These are phyloP conservation scores for Hippophae rhamnoides DNA, from an alignment of 306 rosid genomes.

Conservation along the genomic window DNA sequence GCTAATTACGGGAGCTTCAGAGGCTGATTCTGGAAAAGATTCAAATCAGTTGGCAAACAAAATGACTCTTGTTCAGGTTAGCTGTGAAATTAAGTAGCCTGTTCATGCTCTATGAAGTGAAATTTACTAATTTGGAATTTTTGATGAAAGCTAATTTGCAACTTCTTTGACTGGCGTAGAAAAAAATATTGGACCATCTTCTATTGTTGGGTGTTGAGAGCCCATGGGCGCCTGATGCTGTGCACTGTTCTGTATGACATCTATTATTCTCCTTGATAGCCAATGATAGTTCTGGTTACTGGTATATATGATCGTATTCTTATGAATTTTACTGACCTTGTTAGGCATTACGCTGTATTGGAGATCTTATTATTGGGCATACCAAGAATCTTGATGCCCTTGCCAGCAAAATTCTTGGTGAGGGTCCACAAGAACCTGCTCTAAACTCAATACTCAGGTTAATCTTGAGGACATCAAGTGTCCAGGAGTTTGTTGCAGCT, in stretches of 20 bases:
- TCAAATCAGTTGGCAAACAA: slow-evolving; percentile 63
- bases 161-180: slow-evolving; percentile 40
- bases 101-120: no score
- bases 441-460: slow-evolving; percentile 74
- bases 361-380: slow-evolving; percentile 74
- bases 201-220: slow-evolving; percentile 80
- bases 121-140: neutral
- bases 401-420: slow-evolving; percentile 78
- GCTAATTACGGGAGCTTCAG: slow-evolving; percentile 62
- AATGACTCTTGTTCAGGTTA: slow-evolving; percentile 77
- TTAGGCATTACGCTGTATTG: slow-evolving; percentile 74
- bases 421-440: slow-evolving; percentile 81
- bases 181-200: slow-evolving; percentile 71
- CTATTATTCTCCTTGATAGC: slow-evolving; percentile 1
- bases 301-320: neutral
- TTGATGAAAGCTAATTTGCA: slow-evolving; percentile 21
- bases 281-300: no score
- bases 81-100: neutral
- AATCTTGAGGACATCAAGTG: slow-evolving; percentile 74
- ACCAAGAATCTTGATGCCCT: slow-evolving; percentile 62
- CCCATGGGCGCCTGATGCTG: slow-evolving; percentile 87
- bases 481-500: slow-evolving; percentile 78
- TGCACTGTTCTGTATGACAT: slow-evolving; percentile 64
- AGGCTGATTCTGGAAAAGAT: slow-evolving; percentile 70
- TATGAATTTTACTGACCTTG: slow-evolving; percentile 14